These are phyloP conservation scores for Chionographis japonica DNA, from an alignment of 106 monocot species.

Conservation along the genomic window DNA sequence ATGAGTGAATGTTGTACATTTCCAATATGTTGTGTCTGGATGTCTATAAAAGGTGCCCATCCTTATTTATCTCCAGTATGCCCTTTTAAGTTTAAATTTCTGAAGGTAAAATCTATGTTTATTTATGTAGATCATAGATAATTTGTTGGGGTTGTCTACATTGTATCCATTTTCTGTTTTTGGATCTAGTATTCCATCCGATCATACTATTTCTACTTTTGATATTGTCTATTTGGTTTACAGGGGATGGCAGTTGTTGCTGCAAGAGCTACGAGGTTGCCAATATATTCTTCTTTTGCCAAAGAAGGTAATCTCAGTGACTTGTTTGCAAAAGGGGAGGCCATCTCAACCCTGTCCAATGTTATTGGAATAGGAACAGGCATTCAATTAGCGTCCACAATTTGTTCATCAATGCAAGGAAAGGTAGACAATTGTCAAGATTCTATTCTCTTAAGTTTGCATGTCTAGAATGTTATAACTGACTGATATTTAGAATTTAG, in stretches of 20 bases:
- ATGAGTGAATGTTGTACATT: neutral
- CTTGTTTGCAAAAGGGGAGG: slow-evolving; percentile 97
- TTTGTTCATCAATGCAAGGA: slow-evolving; percentile 92
- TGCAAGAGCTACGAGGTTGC: slow-evolving; percentile 90
- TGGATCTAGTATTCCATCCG: too few relatives aligned
- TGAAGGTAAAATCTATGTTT: neutral
- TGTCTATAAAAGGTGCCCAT: too few relatives aligned
- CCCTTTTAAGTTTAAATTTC: neutral
- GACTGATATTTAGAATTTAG: too few relatives aligned
- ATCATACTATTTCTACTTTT: too few relatives aligned
- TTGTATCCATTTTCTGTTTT: too few relatives aligned
- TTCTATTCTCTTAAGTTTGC: neutral
- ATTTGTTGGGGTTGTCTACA: too few relatives aligned
- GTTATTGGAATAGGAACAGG: slow-evolving; percentile 82
- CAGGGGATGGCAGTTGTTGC: slow-evolving; percentile 98
- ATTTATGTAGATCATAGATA: neutral
- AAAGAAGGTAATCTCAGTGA: slow-evolving; percentile 97
- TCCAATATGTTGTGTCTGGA: too few relatives aligned
- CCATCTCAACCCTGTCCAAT: slow-evolving; percentile 92
- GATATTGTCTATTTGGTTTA: neutral
- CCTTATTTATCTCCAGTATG: neutral
- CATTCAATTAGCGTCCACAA: slow-evolving; percentile 88
- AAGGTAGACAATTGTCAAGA: slow-evolving; percentile 44
- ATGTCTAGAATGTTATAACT: too few relatives aligned
- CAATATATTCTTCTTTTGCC: slow-evolving; percentile 98